Evolutionary conservation across 441 rosid genomes (phyloP), one percentile per base, ranked within the genome.

Genomic region (Omphalea diandra): DNA sequence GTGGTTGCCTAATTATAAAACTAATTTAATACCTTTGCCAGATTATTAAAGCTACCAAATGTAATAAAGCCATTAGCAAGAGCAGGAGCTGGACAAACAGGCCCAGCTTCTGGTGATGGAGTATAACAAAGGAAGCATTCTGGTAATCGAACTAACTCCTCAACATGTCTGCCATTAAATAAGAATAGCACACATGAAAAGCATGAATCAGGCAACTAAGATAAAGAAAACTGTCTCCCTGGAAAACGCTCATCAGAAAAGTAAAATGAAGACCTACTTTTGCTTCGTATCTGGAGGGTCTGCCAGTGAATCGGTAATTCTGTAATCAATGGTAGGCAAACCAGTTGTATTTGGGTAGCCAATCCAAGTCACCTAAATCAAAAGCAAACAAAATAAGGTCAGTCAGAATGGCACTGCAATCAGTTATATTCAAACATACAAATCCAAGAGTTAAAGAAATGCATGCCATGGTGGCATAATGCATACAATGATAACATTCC

Each of bases 341-440:
- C 99, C 99, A 27, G 99, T 90, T 63, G 98, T 95, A 75, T 95
- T 95, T 74, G 99, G 99, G 75, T 95, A 95, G 75, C 99, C 99
- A 73, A 93, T 95, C 99, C 99, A 95, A 55, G 99, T 95, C 67
- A 95, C 99, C 99, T 92, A 78, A 67, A 53, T 47, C 55, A 76
- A 72, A 59, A 20, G 11, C 3, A 49, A 55, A 41, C 53, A 58
- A 44, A 53, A 67, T 69, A 71, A 36, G 46, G 58, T 58, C n/a
- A n/a, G n/a, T n/a, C 29, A 65, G 69, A 59, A 27, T 63, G 36
- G 50, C 8, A 32, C 24, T 18, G 8, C 24, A 29, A 38, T 40
- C 22, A 58, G 18, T 7, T 38, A 14, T 31, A 14, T 63, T 36
- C 35, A 53, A 57, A 17, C 29, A 59, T 26, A 18, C 17, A 66